Conservation (phyloP, 495 filamentous ascomycete genomes). For the Penicillium verhagenii region DNA sequence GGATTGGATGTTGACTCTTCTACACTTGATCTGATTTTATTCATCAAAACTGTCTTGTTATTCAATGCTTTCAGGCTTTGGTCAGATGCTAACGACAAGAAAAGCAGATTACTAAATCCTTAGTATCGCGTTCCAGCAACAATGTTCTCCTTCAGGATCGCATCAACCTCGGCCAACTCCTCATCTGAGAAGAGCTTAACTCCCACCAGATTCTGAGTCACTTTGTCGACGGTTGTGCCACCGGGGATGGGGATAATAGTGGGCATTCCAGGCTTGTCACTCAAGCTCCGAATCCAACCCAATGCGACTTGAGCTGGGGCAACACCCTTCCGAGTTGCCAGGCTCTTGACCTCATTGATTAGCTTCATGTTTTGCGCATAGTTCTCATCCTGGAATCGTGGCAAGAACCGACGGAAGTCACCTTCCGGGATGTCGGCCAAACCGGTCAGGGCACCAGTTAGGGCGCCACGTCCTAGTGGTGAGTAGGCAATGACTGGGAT, state of each 20-base stretch:
- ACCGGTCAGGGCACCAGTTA: conserved; percentile 63
- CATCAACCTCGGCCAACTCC: conserved; percentile 48
- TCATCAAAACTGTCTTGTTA: conserved; percentile 1
- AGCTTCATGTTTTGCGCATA: conserved; percentile 75
- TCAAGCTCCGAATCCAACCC: conserved; percentile 62
- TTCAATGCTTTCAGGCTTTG: not conserved
- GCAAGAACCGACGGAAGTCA: conserved; percentile 52
- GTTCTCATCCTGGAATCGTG: conserved; percentile 67
- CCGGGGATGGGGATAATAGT: conserved; percentile 85
- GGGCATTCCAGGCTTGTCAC: conserved; percentile 58
- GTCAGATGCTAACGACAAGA: conserved; percentile 5
- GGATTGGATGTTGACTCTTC: conserved; percentile 52
- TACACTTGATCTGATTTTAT: conserved; percentile 57
- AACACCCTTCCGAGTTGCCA: conserved; percentile 69
- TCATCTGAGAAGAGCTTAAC: conserved; percentile 34
- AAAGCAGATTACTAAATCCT: not conserved
- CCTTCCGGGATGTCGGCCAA: conserved; percentile 59
- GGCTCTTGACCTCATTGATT: conserved; percentile 58
- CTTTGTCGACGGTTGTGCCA: conserved; percentile 47
- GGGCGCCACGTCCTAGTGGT: conserved; percentile 51
- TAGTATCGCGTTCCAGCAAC: conserved; percentile 42
- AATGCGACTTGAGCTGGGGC: conserved; percentile 77
- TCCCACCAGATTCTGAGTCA: conserved; percentile 45
- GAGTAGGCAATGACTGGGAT: conserved; percentile 72
- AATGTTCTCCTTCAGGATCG: conserved; percentile 36